phyloP scores from a whole-genome alignment of 331 rosid genomes.

The Spiraea crenata region DNA sequence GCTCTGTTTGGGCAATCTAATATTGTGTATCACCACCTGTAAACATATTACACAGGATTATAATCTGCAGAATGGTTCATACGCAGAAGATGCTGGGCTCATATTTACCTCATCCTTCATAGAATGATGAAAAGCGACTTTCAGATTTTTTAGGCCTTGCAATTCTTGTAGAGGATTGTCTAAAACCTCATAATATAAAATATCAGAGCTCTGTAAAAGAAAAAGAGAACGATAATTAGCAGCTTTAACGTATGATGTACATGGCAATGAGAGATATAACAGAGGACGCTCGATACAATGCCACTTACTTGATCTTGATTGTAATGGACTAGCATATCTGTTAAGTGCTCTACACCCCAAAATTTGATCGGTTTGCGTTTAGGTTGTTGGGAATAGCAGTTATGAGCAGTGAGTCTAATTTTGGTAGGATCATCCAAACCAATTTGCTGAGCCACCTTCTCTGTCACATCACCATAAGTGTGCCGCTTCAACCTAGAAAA shows the following conservation, averaged over 20 bases:
- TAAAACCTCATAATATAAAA: conserved; percentile 84
- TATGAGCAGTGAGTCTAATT: conserved; percentile 86
- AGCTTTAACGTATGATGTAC: conserved; percentile 11
- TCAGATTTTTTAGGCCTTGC: conserved; percentile 76
- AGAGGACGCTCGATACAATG: conserved; percentile 10
- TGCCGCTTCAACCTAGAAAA: conserved; percentile 62
- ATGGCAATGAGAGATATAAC: conserved; percentile 4
- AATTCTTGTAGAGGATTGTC: conserved; percentile 94
- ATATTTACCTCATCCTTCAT: conserved; percentile 74
- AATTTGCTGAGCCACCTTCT: conserved; percentile 64
- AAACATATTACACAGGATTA: conserved; percentile 23
- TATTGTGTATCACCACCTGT: conserved; percentile 81
- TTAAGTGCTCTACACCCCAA: conserved; percentile 71
- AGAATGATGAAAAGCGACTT: conserved; percentile 87
- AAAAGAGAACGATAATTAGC: conserved; percentile 11
- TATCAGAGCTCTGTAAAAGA: conserved; percentile 64
- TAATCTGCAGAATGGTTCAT: neutral
- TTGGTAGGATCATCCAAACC: conserved; percentile 80
- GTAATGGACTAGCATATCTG: conserved; percentile 89
- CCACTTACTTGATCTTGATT: conserved; percentile 77
- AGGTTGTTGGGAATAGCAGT: conserved; percentile 93
- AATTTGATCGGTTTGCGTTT: conserved; percentile 86
- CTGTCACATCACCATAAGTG: conserved; percentile 84
- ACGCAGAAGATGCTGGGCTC: neutral
- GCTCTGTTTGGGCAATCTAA: conserved; percentile 82